Evolutionary conservation across 2,329 filamentous ascomycete species (phyloP).

Genomic region (Plenodomus lindquistii): DNA sequence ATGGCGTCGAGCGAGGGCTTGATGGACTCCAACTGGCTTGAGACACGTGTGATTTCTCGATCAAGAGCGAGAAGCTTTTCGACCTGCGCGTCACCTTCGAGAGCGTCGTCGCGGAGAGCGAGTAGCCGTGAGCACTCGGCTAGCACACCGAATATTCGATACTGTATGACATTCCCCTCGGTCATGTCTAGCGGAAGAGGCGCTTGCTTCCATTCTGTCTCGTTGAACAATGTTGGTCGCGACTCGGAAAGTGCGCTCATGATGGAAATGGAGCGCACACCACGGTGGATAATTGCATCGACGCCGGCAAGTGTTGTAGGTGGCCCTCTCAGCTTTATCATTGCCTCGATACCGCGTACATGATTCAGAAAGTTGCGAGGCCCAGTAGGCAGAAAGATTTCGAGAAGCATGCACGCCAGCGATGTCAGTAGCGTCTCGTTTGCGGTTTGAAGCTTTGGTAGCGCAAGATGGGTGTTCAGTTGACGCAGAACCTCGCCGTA

Average conservation of each 20-base stretch:
- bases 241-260: slow-evolving; percentile 24
- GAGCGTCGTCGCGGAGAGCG: slow-evolving; percentile 10
- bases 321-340: slow-evolving; percentile 28
- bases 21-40: slow-evolving; percentile 12
- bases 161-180: slow-evolving; percentile 18
- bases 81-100: neutral
- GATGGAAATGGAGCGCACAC: slow-evolving; percentile 28
- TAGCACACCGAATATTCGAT: slow-evolving; percentile 24
- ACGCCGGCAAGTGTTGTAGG: slow-evolving; percentile 11
- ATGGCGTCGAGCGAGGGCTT: slow-evolving; percentile 14
- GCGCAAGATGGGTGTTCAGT: slow-evolving; percentile 24
- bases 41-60: slow-evolving; percentile 2
- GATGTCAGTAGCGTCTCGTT: slow-evolving; percentile 32
- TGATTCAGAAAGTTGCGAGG: slow-evolving; percentile 33
- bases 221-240: slow-evolving; percentile 21
- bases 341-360: slow-evolving; percentile 31
- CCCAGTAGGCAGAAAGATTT: slow-evolving; percentile 34
- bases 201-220: slow-evolving; percentile 29
- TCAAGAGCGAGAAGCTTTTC: slow-evolving; percentile 10
- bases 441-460: slow-evolving; percentile 20
- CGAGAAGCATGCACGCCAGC: slow-evolving; percentile 31
- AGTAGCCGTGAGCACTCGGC: slow-evolving; percentile 30
- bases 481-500: slow-evolving; percentile 31
- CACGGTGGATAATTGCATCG: slow-evolving; percentile 21
- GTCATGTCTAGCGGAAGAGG: slow-evolving; percentile 10